Evolutionary conservation across 2,329 filamentous ascomycete genomes (phyloP).

Genomic region (Penicillium rolfsii): DNA sequence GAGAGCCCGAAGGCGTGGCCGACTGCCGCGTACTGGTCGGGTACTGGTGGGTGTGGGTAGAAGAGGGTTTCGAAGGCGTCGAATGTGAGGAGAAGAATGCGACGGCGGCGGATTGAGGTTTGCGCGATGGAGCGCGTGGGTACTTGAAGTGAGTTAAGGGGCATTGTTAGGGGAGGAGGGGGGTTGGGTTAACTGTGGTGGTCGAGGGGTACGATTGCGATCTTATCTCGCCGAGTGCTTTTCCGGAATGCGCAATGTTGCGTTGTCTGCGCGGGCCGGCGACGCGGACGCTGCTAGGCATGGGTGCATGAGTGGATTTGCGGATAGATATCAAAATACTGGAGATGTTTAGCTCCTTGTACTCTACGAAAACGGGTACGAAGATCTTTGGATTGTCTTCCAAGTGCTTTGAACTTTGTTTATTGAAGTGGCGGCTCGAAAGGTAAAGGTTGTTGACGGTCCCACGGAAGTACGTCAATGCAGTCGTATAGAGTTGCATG

Average conservation of each 20-base stretch:
- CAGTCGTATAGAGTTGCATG: no score
- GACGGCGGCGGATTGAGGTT: conserved; percentile 8
- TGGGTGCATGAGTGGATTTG: no score
- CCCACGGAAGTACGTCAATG: no score
- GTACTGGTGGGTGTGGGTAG: conserved; percentile 44
- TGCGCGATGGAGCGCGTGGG: neutral
- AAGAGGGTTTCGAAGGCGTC: conserved; percentile 53
- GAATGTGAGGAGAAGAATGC: conserved; percentile 48
- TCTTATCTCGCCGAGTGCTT: conserved; percentile 10
- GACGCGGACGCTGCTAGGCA: neutral
- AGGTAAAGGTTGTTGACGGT: no score
- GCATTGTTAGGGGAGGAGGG: neutral
- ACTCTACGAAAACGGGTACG: no score
- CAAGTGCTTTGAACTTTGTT: no score
- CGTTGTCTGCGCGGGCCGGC: neutral
- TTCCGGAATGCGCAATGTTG: neutral
- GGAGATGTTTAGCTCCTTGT: no score
- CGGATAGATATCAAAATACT: no score
- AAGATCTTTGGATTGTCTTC: no score
- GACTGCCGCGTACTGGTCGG: conserved; percentile 45
- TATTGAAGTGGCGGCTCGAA: no score
- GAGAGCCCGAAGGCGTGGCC: conserved; percentile 44
- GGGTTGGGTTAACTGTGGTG: neutral
- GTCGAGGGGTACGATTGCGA: neutral
- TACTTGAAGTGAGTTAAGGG: neutral